Base-by-base conservation (phyloP, 805 yeast genomes). In the Millerozyma acaciae region DNA sequence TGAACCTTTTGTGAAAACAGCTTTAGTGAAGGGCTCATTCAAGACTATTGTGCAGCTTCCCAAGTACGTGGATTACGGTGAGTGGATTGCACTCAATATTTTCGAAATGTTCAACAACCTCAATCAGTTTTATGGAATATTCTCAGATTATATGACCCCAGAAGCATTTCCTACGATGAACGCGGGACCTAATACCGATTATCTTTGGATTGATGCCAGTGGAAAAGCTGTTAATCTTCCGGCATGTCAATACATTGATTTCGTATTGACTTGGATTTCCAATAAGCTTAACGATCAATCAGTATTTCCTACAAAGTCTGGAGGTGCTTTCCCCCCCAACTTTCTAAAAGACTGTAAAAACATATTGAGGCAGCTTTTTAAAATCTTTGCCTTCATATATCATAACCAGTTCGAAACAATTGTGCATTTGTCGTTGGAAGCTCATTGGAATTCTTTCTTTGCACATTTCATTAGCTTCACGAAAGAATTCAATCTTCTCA, bases 401-500 rank as follows among this genome's bases (percentile, higher is more conserved):
- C 85, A 87, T 61, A 87, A 88, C 56, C 98, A 93, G 57, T 93
- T 88, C 59, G 98, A 90, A 45, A 87, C 83, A 53, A 75, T 90
- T 16, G 78, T 90, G n/a, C 97, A 93, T 56, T 62, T 93, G 38
- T 81, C 95, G 2, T 60, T 93, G 39, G 98, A 93, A 55, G 96
- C 97, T 1, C 97, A 93, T 56, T 93, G 96, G 95, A 93, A 93
- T 58, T 89, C 97, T 3, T 85, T 89, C 48, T 93, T 94, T 61
- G 93, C 96, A 10, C 98, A 93, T 55, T 93, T 84, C 51, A 75
- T 90, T 27, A 82, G 95, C 33, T 86, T 93, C 51, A 76, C 84
- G 9, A 81, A 82, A 44, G 95, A 88, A 44, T 93, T 86, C 57
- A 80, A 76, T 33, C 71, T 93, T 43, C 68, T 93, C 21, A 97